Evolutionary conservation across 2,329 filamentous ascomycete species (phyloP), one percentile per base, ranked within the genome.

Genomic region (Diplodia mutila): DNA sequence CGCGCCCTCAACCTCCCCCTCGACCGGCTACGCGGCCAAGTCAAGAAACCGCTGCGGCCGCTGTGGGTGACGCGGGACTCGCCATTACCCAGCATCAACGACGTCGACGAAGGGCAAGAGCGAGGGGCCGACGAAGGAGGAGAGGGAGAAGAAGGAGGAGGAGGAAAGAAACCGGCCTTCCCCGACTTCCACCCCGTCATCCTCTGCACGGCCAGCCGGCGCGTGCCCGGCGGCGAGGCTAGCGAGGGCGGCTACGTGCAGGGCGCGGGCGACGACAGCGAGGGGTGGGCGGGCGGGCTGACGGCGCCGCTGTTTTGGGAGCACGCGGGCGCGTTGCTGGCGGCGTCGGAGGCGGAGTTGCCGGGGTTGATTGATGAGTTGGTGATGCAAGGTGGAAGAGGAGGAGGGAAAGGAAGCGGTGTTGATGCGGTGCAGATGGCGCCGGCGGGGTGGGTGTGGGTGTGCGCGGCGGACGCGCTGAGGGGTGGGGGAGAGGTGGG

Each of bases 191-290:
- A 91, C 72, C 88, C 92, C 0, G 81, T 98, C 2, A 86, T 98
- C 25, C 91, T 95, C 74, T 95, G 92, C 75, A 97, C 93, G 0
- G 91, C 93, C 14, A 97, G 93, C 1, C 86, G 89, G 37, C 85
- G 90, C 18, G 89, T 93, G 0, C 80, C 81, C 1, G 90, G 89
- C 14, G 88, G 86, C 3, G 92, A 94, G 76, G 83, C 87, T 72
- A 87, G 87, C 32, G 89, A 90, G 74, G 87, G 86, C 3, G 89
- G 89, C 6, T 99, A 99, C 75, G 90, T 99, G 68, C 95, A 98
- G 79, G 95, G 95, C 61, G 94, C 94, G 0, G 95, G 91, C 2
- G 95, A 99, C 78, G 95, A 99, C 77, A 92, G 91, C 14, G 95
- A 99, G 82, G 92, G 92, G 72, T 99, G 95, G 95, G 90, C 93